Evolutionary conservation across 495 filamentous ascomycete genomes (phyloP).

Genomic region (Trichocladium uniseriatum): DNA sequence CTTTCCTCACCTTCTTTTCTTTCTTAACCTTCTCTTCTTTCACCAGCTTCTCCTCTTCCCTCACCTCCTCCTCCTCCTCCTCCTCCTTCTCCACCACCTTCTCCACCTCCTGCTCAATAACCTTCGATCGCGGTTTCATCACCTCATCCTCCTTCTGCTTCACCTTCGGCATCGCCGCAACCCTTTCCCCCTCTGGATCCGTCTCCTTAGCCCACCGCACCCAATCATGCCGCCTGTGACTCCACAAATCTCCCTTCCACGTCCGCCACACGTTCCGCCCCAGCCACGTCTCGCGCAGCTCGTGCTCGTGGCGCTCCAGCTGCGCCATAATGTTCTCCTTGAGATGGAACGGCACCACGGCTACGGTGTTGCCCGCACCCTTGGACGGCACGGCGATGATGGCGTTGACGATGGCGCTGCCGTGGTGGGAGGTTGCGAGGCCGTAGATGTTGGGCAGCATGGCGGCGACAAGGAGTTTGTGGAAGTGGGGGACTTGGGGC

Average conservation of each 20-base stretch:
- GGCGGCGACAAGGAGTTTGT: conserved; percentile 35
- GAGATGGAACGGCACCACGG: conserved; percentile 41
- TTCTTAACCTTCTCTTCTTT: not conserved
- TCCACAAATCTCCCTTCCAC: conserved; percentile 81
- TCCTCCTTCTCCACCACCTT: not conserved
- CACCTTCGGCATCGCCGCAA: conserved; percentile 19
- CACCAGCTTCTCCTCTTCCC: not conserved
- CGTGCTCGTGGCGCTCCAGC: conserved; percentile 45
- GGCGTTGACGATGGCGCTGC: conserved; percentile 69
- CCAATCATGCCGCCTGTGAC: conserved; percentile 57
- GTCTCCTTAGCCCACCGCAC: conserved; percentile 53
- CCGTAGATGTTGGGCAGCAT: conserved; percentile 49
- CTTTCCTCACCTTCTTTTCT: not conserved
- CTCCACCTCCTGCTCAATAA: not conserved
- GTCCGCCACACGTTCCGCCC: conserved; percentile 83
- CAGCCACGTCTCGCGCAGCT: conserved; percentile 61
- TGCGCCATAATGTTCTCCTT: conserved; percentile 42
- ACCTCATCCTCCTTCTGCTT: not conserved
- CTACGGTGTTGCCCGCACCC: conserved; percentile 24
- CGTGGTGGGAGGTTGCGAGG: conserved; percentile 60
- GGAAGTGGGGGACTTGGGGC: conserved; percentile 44
- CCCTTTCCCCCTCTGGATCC: conserved; percentile 24
- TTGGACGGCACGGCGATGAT: conserved; percentile 56
- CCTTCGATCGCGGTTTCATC: not conserved
- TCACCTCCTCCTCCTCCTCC: conserved; percentile 5